Percentiles rank a stretch among this genome's conserved stretches.
These are phyloP conservation scores for Penicillium olsonii DNA, from an alignment of 2,329 filamentous ascomycete genomes.

Conservation along the genomic window DNA sequence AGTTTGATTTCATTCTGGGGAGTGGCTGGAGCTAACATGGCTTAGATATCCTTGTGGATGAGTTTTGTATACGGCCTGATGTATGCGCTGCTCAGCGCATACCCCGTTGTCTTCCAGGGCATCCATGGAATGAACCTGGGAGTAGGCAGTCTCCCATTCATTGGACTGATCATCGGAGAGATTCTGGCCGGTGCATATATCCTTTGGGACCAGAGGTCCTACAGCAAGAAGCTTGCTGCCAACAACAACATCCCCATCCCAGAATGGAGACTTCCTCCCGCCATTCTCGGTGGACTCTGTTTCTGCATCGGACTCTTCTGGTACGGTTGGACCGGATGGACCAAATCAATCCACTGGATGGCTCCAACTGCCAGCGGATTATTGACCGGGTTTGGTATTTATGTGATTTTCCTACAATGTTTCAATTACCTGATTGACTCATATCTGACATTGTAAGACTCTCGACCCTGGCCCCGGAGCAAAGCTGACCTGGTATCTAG, in stretches of 20 bases:
- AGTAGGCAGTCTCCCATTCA: slow-evolving; percentile 32
- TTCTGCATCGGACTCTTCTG: slow-evolving; percentile 41
- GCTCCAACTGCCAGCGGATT: slow-evolving; percentile 37
- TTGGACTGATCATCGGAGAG: slow-evolving; percentile 34
- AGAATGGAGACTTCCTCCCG: slow-evolving; percentile 36
- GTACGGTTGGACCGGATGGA: slow-evolving; percentile 40
- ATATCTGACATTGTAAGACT: slow-evolving; percentile 42
- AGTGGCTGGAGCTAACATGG: neutral
- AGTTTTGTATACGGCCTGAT: slow-evolving; percentile 37
- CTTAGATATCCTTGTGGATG: slow-evolving; percentile 31
- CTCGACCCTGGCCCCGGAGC: accelerated
- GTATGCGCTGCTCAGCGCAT: slow-evolving; percentile 33
- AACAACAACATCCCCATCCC: slow-evolving; percentile 34
- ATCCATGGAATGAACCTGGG: slow-evolving; percentile 35
- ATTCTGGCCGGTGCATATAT: slow-evolving; percentile 30
- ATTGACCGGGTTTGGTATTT: slow-evolving; percentile 34
- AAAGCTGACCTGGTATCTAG: slow-evolving; percentile 18
- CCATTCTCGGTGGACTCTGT: slow-evolving; percentile 32
- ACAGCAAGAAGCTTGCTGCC: slow-evolving; percentile 31
- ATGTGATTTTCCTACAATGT: slow-evolving; percentile 36
- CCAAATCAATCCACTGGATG: slow-evolving; percentile 36
- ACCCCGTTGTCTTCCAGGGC: slow-evolving; percentile 31
- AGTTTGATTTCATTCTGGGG: neutral
- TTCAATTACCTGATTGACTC: slow-evolving; percentile 44
- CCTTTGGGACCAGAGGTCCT: slow-evolving; percentile 27